Percentiles rank a stretch among this genome's conserved stretches.
phyloP scores from a whole-genome alignment of 2,329 filamentous ascomycete species.

The Penicillium sp. region DNA sequence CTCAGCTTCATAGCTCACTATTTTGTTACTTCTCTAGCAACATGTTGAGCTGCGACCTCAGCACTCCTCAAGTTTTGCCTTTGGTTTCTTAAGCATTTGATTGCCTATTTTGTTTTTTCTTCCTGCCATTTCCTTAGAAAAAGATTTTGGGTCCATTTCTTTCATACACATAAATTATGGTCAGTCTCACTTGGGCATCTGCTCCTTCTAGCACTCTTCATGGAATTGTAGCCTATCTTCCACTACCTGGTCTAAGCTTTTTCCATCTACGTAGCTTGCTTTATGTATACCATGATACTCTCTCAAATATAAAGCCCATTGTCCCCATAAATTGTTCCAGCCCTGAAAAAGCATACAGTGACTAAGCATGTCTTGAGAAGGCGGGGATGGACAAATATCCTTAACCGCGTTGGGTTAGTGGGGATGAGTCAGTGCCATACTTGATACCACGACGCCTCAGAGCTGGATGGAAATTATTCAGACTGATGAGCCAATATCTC shows the following conservation, averaged over 20 bases:
- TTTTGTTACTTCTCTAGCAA: neutral
- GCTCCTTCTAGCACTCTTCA: no score
- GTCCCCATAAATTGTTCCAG: no score
- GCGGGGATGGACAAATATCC: neutral
- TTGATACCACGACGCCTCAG: neutral
- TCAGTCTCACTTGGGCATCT: no score
- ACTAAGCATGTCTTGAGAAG: neutral
- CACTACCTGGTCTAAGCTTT: no score
- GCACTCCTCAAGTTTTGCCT: no score
- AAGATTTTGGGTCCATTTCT: no score
- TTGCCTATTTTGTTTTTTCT: neutral
- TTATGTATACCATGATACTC: no score
- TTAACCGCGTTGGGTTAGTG: neutral
- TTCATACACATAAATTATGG: no score
- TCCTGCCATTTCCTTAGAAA: neutral
- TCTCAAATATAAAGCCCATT: no score
- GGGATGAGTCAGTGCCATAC: slow-evolving; percentile 1
- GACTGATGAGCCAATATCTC: neutral
- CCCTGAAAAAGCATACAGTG: neutral
- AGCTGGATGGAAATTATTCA: neutral
- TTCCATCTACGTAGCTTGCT: no score
- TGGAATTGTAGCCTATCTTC: no score
- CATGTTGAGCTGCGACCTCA: neutral
- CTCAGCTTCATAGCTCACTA: neutral
- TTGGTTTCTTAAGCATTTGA: neutral